phyloP scores from a whole-genome alignment of 345 rosid species.

The Camelina neglecta region DNA sequence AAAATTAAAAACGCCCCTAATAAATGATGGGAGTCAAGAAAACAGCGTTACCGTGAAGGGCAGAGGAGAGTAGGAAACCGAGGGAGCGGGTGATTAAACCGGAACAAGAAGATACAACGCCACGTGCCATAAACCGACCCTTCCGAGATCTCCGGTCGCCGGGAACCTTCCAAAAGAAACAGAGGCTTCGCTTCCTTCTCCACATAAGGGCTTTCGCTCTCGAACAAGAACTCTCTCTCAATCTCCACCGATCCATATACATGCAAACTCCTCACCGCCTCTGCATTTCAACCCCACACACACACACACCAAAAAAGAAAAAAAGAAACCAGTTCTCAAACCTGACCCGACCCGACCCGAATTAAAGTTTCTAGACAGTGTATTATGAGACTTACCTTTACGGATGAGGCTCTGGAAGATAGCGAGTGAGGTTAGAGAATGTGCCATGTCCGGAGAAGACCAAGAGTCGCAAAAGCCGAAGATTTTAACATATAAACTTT shows the following conservation, averaged over 20 bases:
- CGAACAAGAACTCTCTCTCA: conserved; percentile 49
- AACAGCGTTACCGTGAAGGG: conserved; percentile 44
- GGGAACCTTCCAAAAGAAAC: conserved; percentile 31
- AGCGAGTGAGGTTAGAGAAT: conserved; percentile 45
- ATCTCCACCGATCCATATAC: conserved; percentile 46
- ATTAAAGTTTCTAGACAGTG: background rate
- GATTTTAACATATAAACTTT: background rate
- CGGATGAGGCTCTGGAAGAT: conserved; percentile 45
- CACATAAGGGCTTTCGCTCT: conserved; percentile 33
- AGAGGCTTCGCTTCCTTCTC: conserved; percentile 44
- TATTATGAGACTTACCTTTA: conserved; percentile 35
- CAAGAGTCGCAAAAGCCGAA: conserved; percentile 39
- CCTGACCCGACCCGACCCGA: conserved; percentile 1
- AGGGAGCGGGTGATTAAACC: conserved; percentile 34
- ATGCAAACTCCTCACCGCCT: conserved; percentile 55
- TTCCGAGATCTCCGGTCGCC: conserved; percentile 38
- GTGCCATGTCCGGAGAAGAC: conserved; percentile 47
- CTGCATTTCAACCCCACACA: conserved; percentile 29
- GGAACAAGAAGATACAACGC: conserved; percentile 48
- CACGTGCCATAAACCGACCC: conserved; percentile 43
- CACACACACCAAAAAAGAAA: too few relatives aligned
- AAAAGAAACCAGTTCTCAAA: background rate
- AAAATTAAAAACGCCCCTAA: background rate
- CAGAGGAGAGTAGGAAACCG: conserved; percentile 48
- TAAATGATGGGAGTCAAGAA: conserved; percentile 11